phyloP scores from a whole-genome alignment of 345 rosid species.

The Brassica juncea region DNA sequence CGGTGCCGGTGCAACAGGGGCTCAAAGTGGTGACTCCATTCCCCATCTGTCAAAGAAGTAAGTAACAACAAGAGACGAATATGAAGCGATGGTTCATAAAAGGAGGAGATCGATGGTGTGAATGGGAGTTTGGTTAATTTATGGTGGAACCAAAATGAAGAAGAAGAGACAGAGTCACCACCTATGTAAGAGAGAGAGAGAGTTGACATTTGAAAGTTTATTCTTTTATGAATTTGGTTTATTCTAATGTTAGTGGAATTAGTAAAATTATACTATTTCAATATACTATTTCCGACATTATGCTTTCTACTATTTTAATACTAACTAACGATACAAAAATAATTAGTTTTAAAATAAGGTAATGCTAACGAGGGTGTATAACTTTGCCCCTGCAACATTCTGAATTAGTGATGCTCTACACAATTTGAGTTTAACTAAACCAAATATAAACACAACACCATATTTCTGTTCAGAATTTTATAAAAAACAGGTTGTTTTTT shows the following conservation, averaged over 20 bases:
- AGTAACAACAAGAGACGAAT: not conserved
- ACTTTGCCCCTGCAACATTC: conserved; percentile 1
- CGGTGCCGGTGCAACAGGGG: conserved; percentile 57
- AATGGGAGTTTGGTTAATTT: conserved; percentile 30
- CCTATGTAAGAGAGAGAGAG: conserved; percentile 4
- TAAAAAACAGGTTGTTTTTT: not conserved
- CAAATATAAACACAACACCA: not conserved
- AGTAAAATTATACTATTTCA: conserved; percentile 23
- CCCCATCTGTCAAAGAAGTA: conserved; percentile 52
- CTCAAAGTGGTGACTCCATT: conserved; percentile 58
- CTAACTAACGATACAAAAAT: not conserved
- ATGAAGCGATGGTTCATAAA: conserved; percentile 13
- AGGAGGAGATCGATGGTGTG: conserved; percentile 9
- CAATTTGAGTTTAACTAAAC: not conserved
- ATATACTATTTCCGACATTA: conserved; percentile 14
- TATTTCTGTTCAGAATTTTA: not conserved
- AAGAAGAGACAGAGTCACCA: conserved; percentile 19
- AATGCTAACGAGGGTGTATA: not conserved
- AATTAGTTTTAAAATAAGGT: not conserved
- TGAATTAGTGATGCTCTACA: not conserved
- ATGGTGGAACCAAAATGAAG: conserved; percentile 20
- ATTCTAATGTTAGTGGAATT: conserved; percentile 44
- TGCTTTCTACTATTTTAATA: conserved; percentile 1
- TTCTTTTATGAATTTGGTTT: conserved; percentile 27
- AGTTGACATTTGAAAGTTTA: conserved; percentile 48